Conservation (phyloP, 139 green algal genomes). For the Chlamydomonas schloesseri region DNA sequence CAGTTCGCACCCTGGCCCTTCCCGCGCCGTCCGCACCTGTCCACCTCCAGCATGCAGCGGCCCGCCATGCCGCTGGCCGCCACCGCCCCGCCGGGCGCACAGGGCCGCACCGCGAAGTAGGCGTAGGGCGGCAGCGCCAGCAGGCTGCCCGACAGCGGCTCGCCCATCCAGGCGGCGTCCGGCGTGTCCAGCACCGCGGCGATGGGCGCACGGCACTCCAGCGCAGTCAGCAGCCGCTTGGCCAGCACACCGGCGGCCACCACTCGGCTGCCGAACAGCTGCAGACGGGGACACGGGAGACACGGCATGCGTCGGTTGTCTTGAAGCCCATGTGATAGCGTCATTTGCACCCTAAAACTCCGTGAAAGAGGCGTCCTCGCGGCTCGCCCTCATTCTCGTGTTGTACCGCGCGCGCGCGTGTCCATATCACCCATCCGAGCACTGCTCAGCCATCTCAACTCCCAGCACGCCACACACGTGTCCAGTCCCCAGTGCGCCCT, state of each 20-base stretch:
- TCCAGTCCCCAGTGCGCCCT: too few species aligned
- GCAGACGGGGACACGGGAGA: too few species aligned
- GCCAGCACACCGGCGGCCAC: conserved; percentile 59
- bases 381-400: too few species aligned
- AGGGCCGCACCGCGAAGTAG: conserved; percentile 80
- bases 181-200: conserved; percentile 89
- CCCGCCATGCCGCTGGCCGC: not conserved
- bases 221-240: conserved; percentile 66
- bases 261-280: conserved; percentile 80
- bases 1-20: not conserved
- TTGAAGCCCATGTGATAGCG: too few species aligned
- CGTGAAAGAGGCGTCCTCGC: too few species aligned
- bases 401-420: too few species aligned
- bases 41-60: conserved; percentile 19
- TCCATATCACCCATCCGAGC: too few species aligned
- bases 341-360: too few species aligned
- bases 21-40: conserved; percentile 22
- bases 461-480: too few species aligned
- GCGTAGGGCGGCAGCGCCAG: conserved; percentile 89
- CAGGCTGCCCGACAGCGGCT: conserved; percentile 74
- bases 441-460: too few species aligned
- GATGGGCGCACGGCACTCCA: conserved; percentile 79
- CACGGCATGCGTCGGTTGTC: too few species aligned
- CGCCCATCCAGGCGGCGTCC: conserved; percentile 18
- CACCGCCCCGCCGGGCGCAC: not conserved